Base-by-base conservation (phyloP, 73 alveolate species). In the Stentor roeselii region DNA sequence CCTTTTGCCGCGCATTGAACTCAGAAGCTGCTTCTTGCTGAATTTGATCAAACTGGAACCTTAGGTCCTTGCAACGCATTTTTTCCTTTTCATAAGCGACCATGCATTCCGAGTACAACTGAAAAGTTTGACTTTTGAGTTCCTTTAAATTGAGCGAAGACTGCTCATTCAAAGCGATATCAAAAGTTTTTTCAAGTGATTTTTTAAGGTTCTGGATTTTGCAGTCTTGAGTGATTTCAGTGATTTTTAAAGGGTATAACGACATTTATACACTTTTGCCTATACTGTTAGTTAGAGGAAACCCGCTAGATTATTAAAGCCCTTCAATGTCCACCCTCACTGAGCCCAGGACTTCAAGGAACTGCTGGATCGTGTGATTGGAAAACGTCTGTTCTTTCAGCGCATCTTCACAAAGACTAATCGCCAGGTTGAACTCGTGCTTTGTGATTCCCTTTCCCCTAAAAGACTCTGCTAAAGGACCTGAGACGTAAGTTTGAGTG, bases 21-120 rank as follows among this genome's bases (percentile, higher is more conserved):
- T 50, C 67, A 50, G 67, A 11, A 50, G 67, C 67, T 11, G 67
- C 67, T 50, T 50, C 67, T 50, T 50, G 6, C 21, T 50, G 67
- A 50, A 50, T 6, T 92, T 84, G 39, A 61, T 90, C 38, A 38
- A 59, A 59, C 83, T 78, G 39, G 78, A 83, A 40, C 86, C 85
- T 11, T 75, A 88, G 14, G 60, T 36, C 32, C 21, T 50, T 50
- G 21, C 67, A 11, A 11, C 67, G 6, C 21, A 21, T 21, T 50
- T 21, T 50, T 50, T 50, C 67, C 6, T 50, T 50, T 6, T 50
- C 67, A 21, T 11, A 50, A 50, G 67, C 67, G 6, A 11, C 30
- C 67, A 11, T 50, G 30, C 67, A 50, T 50, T 50, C 21, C 30
- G 67, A 50, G 21, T 11, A 6, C 21, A 11, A 6, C 21, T 6